These are phyloP conservation scores for Candida methanosorbosa DNA, from an alignment of 805 yeast species.

Conservation along the genomic window DNA sequence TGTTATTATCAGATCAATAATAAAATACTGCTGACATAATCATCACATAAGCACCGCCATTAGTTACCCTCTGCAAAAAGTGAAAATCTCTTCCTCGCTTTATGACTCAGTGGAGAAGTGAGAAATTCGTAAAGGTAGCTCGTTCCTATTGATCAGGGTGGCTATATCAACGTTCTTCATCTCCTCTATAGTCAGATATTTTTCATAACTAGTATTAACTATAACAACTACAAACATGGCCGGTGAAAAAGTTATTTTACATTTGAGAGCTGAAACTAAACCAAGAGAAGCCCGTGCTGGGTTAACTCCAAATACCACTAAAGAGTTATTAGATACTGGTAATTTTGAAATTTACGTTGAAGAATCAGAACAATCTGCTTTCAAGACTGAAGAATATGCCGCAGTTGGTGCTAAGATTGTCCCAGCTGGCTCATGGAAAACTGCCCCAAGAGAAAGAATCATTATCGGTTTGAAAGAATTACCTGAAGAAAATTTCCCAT, in stretches of 20 bases:
- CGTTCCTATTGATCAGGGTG: no score
- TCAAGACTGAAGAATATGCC: slow-evolving; percentile 66
- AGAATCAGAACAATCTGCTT: slow-evolving; percentile 76
- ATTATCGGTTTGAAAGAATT: slow-evolving; percentile 92
- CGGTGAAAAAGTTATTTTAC: slow-evolving; percentile 49
- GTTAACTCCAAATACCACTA: slow-evolving; percentile 85
- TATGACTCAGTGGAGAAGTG: no score
- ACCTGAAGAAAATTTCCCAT: slow-evolving; percentile 89
- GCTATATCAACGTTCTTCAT: no score
- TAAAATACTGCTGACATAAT: no score
- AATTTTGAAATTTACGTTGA: slow-evolving; percentile 78
- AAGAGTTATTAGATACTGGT: slow-evolving; percentile 76
- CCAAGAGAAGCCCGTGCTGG: slow-evolving; percentile 98
- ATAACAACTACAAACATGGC: no score
- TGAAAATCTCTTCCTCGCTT: no score
- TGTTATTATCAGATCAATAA: no score
- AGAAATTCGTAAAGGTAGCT: no score
- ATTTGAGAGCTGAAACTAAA: slow-evolving; percentile 94
- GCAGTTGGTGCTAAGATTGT: slow-evolving; percentile 81
- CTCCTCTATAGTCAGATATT: no score
- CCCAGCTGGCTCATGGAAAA: slow-evolving; percentile 88
- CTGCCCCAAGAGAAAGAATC: slow-evolving; percentile 84
- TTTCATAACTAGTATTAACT: no score
- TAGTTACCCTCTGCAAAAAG: no score
- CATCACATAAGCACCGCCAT: no score